Percentiles rank a stretch among this genome's conserved stretches.
Conservation (phyloP, 1,284 basidiomycete genomes). For the Apiotrichum sp. region DNA sequence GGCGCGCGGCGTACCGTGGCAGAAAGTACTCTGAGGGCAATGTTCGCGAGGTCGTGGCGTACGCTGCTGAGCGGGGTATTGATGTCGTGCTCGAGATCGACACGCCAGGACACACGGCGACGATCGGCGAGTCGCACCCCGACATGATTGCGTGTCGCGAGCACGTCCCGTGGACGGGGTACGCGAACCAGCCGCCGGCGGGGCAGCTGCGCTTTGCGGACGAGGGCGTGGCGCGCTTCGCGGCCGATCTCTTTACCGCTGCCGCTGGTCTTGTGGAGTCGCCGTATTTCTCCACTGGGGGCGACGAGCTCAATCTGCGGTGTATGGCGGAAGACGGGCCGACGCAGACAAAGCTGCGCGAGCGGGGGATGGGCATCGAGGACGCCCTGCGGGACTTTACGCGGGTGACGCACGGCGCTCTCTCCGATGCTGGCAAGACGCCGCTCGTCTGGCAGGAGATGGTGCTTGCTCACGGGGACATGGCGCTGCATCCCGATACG, state of each 20-base stretch:
- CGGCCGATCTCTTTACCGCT: slow-evolving; percentile 49
- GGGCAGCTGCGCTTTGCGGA: slow-evolving; percentile 69
- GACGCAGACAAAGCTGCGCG: slow-evolving; percentile 54
- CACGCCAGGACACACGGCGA: slow-evolving; percentile 61
- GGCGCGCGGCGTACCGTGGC: slow-evolving; percentile 63
- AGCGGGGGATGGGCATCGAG: slow-evolving; percentile 44
- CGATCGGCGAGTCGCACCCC: slow-evolving; percentile 60
- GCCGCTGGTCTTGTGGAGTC: slow-evolving; percentile 29
- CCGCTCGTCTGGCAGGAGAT: slow-evolving; percentile 62
- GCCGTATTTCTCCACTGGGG: slow-evolving; percentile 66
- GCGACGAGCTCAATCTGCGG: slow-evolving; percentile 68
- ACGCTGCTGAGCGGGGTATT: slow-evolving; percentile 72
- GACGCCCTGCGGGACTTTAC: slow-evolving; percentile 62
- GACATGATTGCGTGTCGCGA: slow-evolving; percentile 67
- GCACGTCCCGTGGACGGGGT: slow-evolving; percentile 54
- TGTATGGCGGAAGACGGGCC: slow-evolving; percentile 62
- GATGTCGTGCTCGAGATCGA: slow-evolving; percentile 70
- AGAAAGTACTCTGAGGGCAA: slow-evolving; percentile 59
- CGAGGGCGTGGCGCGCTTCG: slow-evolving; percentile 49
- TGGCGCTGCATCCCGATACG: slow-evolving; percentile 58
- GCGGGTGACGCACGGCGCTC: slow-evolving; percentile 51
- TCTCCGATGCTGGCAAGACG: slow-evolving; percentile 52
- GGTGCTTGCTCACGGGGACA: slow-evolving; percentile 52
- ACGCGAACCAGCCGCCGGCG: slow-evolving; percentile 59
- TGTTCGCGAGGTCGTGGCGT: slow-evolving; percentile 59